Percentiles rank a stretch among this genome's conserved stretches.
Evolutionary conservation across 371 early-diverging fungal genomes (phyloP).

Genomic region (Batkoa obscura): DNA sequence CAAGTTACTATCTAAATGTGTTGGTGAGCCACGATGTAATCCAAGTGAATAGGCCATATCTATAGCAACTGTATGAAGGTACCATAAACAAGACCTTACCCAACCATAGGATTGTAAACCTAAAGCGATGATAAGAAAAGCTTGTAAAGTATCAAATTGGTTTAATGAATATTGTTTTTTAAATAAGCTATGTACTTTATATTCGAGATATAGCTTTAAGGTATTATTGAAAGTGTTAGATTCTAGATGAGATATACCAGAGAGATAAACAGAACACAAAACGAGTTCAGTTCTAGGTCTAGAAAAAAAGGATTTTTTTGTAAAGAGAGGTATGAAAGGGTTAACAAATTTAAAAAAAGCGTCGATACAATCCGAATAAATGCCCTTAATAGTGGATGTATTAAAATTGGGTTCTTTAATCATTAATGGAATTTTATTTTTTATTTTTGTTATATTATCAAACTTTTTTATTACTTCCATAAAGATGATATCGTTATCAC

Average conservation of each 20-base stretch:
- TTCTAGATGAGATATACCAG: not conserved
- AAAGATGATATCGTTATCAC: too few relatives aligned
- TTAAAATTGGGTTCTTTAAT: too few relatives aligned
- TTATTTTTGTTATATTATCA: too few relatives aligned
- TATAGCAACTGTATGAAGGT: too few relatives aligned
- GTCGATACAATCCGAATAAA: too few relatives aligned
- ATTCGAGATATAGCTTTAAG: not conserved
- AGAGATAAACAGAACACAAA: not conserved
- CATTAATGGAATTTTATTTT: too few relatives aligned
- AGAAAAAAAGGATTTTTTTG: not conserved
- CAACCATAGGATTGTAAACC: constrained; percentile 2
- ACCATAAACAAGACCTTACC: too few relatives aligned
- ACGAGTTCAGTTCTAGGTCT: not conserved
- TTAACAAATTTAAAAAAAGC: constrained; percentile 4
- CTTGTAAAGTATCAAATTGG: not conserved
- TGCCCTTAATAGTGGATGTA: too few relatives aligned
- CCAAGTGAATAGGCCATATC: constrained; percentile 3
- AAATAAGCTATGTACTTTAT: not conserved
- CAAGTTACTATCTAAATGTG: not conserved
- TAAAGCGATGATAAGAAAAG: not conserved
- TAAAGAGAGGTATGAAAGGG: constrained; percentile 4
- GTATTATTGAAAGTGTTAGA: not conserved
- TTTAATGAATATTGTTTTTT: not conserved
- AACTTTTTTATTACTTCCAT: too few relatives aligned
- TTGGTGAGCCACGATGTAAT: not conserved